Percentiles rank a stretch among this genome's conserved stretches.
Conservation (phyloP, 345 rosid genomes). For the Sisymbrium irio region DNA sequence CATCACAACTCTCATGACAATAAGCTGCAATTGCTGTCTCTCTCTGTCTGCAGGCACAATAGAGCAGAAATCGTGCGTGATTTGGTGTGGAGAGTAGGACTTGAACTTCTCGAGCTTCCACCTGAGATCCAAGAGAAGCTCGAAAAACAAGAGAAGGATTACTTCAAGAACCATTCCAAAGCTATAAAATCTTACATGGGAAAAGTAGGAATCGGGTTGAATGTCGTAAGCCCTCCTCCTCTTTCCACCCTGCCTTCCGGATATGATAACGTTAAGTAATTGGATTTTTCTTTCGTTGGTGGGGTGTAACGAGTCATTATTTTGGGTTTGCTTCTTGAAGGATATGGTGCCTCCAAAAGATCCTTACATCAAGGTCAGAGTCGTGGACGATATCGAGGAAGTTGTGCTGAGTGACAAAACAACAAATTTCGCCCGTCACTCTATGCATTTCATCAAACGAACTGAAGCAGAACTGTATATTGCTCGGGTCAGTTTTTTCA, state of each 20-base stretch:
- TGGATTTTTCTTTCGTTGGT: background rate
- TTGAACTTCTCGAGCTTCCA: slow-evolving; percentile 68
- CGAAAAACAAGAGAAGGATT: slow-evolving; percentile 59
- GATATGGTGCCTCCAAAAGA: slow-evolving; percentile 98
- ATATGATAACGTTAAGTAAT: background rate
- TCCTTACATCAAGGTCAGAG: slow-evolving; percentile 88
- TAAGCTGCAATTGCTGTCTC: slow-evolving; percentile 11
- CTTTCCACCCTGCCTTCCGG: background rate
- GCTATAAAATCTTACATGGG: slow-evolving; percentile 73
- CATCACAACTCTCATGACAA: background rate
- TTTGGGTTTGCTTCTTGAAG: slow-evolving; percentile 39
- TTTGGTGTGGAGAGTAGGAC: slow-evolving; percentile 72
- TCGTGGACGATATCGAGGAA: slow-evolving; percentile 73
- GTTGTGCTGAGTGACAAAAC: slow-evolving; percentile 70
- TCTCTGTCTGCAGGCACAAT: slow-evolving; percentile 57
- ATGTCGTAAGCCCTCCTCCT: slow-evolving; percentile 52
- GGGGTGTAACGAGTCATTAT: background rate
- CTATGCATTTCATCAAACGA: slow-evolving; percentile 91
- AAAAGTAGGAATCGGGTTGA: slow-evolving; percentile 66
- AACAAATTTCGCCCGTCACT: slow-evolving; percentile 71
- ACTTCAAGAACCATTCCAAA: slow-evolving; percentile 62
- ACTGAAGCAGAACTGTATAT: slow-evolving; percentile 91
- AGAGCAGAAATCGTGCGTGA: slow-evolving; percentile 75
- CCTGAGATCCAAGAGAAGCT: slow-evolving; percentile 73
- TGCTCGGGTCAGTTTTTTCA: slow-evolving; percentile 58